Percentiles rank a stretch among this genome's conserved stretches.
These are phyloP conservation scores for Vitis hybrid DNA, from an alignment of 177 flowering plant species.

Conservation along the genomic window DNA sequence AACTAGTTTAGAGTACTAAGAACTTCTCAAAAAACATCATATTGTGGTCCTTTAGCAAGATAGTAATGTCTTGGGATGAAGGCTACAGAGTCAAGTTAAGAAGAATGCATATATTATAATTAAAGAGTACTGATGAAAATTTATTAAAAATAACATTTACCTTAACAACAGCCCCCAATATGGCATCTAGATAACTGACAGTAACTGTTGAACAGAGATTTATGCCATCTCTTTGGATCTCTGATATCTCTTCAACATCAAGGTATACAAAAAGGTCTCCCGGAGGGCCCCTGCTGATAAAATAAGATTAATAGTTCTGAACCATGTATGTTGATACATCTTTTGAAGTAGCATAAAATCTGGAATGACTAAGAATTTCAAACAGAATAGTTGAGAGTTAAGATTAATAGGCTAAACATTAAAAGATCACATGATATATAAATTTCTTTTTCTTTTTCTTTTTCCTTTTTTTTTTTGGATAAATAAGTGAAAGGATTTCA, in stretches of 20 bases:
- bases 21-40: not conserved
- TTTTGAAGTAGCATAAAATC: not conserved
- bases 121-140: not conserved
- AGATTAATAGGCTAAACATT: no score
- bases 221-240: conserved; percentile 96
- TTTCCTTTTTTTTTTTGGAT: no score
- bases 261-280: conserved; percentile 97
- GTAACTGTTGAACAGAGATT: conserved; percentile 76
- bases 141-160: conserved; percentile 28
- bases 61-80: not conserved
- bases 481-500: no score
- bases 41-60: not conserved
- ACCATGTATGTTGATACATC: not conserved
- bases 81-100: not conserved
- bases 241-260: conserved; percentile 81
- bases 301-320: conserved; percentile 11
- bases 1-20: not conserved
- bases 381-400: not conserved
- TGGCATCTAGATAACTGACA: conserved; percentile 82
- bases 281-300: conserved; percentile 68
- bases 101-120: not conserved
- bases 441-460: no score
- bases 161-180: conserved; percentile 77
- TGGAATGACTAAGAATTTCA: not conserved
- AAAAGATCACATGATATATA: no score